These are phyloP conservation scores for Neckera pumila DNA, from an alignment of 225 moss, liverwort and hornwort genomes.

Conservation along the genomic window DNA sequence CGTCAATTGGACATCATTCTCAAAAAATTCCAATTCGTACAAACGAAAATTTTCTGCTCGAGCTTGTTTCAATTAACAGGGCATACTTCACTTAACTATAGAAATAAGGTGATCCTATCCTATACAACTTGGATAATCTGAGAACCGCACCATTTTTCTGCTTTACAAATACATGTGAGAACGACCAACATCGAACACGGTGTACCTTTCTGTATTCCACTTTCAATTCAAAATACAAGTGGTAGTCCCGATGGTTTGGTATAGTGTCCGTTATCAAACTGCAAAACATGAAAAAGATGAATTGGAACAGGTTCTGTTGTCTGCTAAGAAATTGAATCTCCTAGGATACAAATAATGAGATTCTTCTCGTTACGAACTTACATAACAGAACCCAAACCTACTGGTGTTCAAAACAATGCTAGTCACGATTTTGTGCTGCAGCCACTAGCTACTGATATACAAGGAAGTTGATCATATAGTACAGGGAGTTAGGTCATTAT, in stretches of 20 bases:
- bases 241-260: conserved; percentile 77
- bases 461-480: background rate
- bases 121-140: background rate
- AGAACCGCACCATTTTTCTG: background rate
- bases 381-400: background rate
- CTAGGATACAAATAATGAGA: background rate
- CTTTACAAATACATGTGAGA: background rate
- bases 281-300: conserved; percentile 46
- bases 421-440: background rate
- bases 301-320: conserved; percentile 48
- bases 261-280: conserved; percentile 85
- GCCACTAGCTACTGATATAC: background rate
- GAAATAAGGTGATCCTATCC: background rate
- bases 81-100: background rate
- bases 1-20: background rate
- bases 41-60: background rate
- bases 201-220: conserved; percentile 62
- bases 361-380: background rate
- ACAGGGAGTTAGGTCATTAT: background rate
- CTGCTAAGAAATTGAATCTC: background rate
- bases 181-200: background rate
- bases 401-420: background rate
- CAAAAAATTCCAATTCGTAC: background rate
- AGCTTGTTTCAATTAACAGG: background rate
- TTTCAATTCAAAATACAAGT: conserved; percentile 26